Evolutionary conservation across 305 asterid genomes (phyloP).

Genomic region (Rubia balearica): DNA sequence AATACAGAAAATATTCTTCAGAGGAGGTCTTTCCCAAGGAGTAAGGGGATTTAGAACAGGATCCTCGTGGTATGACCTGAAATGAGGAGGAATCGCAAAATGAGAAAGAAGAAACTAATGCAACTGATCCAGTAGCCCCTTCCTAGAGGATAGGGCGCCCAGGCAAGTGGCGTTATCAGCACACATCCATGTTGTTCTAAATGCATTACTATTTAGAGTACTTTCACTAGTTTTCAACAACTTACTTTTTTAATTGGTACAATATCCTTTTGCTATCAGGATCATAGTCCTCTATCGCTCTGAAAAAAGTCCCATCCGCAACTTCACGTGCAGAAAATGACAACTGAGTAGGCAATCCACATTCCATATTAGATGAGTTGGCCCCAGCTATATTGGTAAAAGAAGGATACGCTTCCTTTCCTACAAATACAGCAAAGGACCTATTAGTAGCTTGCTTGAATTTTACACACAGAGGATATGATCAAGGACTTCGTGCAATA

Average conservation of each 20-base stretch:
- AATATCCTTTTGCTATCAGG: constrained; percentile 74
- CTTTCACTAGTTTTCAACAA: constrained; percentile 9
- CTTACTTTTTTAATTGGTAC: constrained; percentile 69
- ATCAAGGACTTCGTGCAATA: constrained; percentile 24
- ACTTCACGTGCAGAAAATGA: constrained; percentile 98
- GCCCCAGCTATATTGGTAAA: constrained; percentile 41
- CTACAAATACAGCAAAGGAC: constrained; percentile 36
- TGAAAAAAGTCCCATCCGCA: constrained; percentile 83
- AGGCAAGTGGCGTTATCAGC: not conserved
- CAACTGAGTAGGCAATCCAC: constrained; percentile 74
- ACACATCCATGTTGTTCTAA: not conserved
- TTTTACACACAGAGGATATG: constrained; percentile 15
- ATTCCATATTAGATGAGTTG: constrained; percentile 62
- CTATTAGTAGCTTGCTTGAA: constrained; percentile 19
- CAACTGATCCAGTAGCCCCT: not conserved
- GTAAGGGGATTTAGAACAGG: constrained; percentile 96
- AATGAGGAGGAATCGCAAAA: constrained; percentile 12
- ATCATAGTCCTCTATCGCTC: constrained; percentile 73
- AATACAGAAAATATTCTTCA: constrained; percentile 92
- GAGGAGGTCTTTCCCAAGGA: constrained; percentile 99
- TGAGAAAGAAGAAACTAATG: not conserved
- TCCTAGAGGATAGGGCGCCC: not conserved
- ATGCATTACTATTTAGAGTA: not conserved
- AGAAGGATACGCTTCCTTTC: constrained; percentile 80
- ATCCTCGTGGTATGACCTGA: constrained; percentile 86